Base-by-base conservation (phyloP, 202 grass and related monocot genomes). In the Musa balbisiana region DNA sequence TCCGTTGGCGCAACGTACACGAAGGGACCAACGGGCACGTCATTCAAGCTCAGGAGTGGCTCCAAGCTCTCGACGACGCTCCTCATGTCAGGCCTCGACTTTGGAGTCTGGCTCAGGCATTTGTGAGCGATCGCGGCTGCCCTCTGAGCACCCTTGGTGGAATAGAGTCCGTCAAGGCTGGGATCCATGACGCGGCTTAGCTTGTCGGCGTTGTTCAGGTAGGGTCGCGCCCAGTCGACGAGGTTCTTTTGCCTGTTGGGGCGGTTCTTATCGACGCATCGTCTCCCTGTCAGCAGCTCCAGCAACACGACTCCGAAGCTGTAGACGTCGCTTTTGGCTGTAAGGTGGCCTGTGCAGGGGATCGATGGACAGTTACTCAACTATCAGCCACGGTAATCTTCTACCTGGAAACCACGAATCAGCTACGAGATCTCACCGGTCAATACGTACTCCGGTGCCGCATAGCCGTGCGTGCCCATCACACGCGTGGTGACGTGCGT, bases 401-500 rank as follows among this genome's bases (percentile, higher is more conserved):
- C 33, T 6, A 43, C 33, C 33, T 6, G 33, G 33, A 43, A 43
- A 43, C 33, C 5, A 43, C 33, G 33, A 43, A 43, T 43, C 33
- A 6, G 17, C 14, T 12, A 16, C 12, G 10, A 10, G 2, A 23
- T 24, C 49, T 58, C 27, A 74, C 72, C 72, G 2, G 72, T 74
- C 13, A 74, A 58, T 3, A 74, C 29, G 53, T 74, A 74, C 52
- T 74, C 72, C 1, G 72, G 72, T 1, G 72, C 72, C 23, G 72
- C 72, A 13, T 74, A 74, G 53, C 72, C 72, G 10, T 74, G 72
- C 53, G 72, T 74, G 53, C 72, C 72, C 72, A 74, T 74, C 4
- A 74, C 72, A 12, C 72, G 72, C 3, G 72, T 74, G 13, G 53
- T 27, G 13, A 74, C 72, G 6, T 74, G 72, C 19, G 72, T 24